Percentiles rank a stretch among this genome's conserved stretches.
These are phyloP conservation scores for Hansenula lynferdii DNA, from an alignment of 1,139 yeast genomes.

Conservation along the genomic window DNA sequence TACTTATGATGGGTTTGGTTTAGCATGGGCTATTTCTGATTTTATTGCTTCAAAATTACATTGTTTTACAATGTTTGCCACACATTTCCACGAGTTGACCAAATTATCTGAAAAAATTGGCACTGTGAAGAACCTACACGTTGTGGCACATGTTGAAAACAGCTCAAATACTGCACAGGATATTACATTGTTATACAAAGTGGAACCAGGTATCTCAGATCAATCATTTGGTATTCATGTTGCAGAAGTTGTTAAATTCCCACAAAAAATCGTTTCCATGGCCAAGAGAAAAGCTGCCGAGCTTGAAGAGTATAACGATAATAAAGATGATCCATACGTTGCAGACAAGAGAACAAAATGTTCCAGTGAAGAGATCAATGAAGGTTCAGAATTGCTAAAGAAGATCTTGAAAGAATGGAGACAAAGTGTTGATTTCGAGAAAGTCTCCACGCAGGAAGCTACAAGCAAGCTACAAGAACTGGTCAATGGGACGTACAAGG, in stretches of 20 bases:
- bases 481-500: constrained; percentile 25
- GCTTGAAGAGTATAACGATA: constrained; percentile 62
- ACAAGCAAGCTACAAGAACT: constrained; percentile 31
- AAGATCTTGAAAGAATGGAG: constrained; percentile 61
- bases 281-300: constrained; percentile 92
- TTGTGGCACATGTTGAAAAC: constrained; percentile 82
- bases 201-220: constrained; percentile 88
- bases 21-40: constrained; percentile 95
- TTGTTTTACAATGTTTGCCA: constrained; percentile 87
- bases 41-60: constrained; percentile 65
- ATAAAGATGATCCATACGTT: constrained; percentile 30
- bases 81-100: constrained; percentile 95
- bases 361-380: constrained; percentile 45
- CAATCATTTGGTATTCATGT: constrained; percentile 97
- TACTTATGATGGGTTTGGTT: constrained; percentile 95
- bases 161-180: constrained; percentile 39
- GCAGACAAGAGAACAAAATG: constrained; percentile 48
- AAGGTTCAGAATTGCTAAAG: constrained; percentile 55
- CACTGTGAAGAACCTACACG: constrained; percentile 77
- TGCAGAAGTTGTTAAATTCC: constrained; percentile 92
- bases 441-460: constrained; percentile 29
- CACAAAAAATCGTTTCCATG: constrained; percentile 83
- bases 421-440: constrained; percentile 32
- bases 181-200: constrained; percentile 83
- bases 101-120: constrained; percentile 59